Percentiles rank a stretch among this genome's conserved stretches.
phyloP scores from a whole-genome alignment of 306 rosid genomes.

The Ceratonia siliqua region DNA sequence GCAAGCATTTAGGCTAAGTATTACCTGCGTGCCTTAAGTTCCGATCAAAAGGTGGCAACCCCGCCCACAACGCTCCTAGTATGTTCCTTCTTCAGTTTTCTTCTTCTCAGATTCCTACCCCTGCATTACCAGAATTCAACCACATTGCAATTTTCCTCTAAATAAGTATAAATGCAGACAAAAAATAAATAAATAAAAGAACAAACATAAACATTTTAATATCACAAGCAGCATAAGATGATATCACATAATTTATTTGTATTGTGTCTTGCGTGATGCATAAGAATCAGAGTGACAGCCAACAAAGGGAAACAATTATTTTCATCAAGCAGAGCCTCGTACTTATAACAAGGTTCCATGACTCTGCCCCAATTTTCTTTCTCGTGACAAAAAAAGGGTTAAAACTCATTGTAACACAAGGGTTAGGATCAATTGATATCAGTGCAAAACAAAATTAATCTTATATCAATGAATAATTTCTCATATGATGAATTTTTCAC shows the following conservation, averaged over 20 bases:
- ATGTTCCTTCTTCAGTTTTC: constrained; percentile 66
- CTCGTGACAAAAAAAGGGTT: too few relatives aligned
- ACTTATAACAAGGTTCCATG: too few relatives aligned
- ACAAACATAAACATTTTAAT: background rate
- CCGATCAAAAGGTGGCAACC: constrained; percentile 19
- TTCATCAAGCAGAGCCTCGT: too few relatives aligned
- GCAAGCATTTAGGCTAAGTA: constrained; percentile 13
- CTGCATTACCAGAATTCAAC: constrained; percentile 52
- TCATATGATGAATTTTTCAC: constrained; percentile 62
- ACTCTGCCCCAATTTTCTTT: too few relatives aligned
- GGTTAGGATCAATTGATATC: background rate
- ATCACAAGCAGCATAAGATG: background rate
- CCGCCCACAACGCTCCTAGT: constrained; percentile 37
- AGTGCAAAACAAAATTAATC: background rate
- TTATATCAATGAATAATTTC: constrained; percentile 60
- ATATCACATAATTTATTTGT: too few relatives aligned
- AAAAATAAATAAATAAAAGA: constrained; percentile 7
- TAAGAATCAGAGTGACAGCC: too few relatives aligned
- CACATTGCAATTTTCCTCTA: background rate
- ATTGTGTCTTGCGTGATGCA: too few relatives aligned
- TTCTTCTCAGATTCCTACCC: constrained; percentile 57
- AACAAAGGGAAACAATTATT: too few relatives aligned
- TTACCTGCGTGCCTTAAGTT: background rate
- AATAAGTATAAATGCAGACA: background rate
- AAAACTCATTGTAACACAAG: background rate